phyloP scores from a whole-genome alignment of 192 early-diverging fungal species.

The Gonapodya sp. region DNA sequence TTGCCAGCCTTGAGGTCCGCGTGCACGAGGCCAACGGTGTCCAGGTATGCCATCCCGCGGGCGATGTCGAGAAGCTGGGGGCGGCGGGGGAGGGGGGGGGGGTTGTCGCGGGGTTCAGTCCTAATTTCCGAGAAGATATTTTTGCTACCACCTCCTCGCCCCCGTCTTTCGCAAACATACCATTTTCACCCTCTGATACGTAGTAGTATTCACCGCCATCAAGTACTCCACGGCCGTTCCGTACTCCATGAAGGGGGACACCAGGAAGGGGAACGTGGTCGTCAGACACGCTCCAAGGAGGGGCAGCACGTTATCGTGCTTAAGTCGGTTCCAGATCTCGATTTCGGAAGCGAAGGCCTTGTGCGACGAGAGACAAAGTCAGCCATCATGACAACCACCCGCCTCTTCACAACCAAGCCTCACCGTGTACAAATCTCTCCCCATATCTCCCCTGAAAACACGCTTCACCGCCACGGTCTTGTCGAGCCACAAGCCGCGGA shows the following conservation, averaged over 20 bases:
- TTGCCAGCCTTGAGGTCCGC: conserved; percentile 7
- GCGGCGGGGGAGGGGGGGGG: neutral
- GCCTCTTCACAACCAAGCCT: neutral
- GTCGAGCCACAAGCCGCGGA: neutral
- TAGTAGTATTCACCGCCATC: neutral
- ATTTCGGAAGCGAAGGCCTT: neutral
- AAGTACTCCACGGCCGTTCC: conserved; percentile 15
- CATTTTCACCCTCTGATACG: neutral
- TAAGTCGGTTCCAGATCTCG: neutral
- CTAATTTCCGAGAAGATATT: too few relatives aligned
- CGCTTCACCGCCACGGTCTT: neutral
- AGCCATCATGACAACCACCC: too few relatives aligned
- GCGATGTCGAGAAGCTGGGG: neutral
- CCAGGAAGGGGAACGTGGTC: conserved; percentile 19
- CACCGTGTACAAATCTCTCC: neutral
- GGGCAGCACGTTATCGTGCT: conserved; percentile 14
- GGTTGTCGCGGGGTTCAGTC: too few relatives aligned
- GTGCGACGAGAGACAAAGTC: neutral
- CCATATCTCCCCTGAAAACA: neutral
- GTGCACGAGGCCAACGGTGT: conserved; percentile 1
- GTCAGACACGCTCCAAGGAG: conserved; percentile 21
- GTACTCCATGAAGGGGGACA: conserved; percentile 20
- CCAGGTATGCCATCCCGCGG: conserved; percentile 7
- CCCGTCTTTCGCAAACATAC: too few relatives aligned
- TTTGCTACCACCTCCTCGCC: too few relatives aligned